Evolutionary conservation across 2,329 filamentous ascomycete genomes (phyloP), one percentile per base, ranked within the genome.

Genomic region (Tolypocladium paradoxum): DNA sequence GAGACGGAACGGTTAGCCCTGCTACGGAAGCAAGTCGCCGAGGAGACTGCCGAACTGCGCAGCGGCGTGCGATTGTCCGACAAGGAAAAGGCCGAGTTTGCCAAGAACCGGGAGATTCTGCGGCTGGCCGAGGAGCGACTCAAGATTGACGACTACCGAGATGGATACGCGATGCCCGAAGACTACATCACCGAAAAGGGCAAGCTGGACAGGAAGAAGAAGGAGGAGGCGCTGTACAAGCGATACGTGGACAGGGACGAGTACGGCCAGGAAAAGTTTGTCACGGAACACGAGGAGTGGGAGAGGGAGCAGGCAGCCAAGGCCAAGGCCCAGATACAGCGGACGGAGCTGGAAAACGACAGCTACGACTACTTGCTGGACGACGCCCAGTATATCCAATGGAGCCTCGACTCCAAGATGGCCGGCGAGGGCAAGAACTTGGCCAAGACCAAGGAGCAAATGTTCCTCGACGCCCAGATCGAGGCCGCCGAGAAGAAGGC

Each of bases 241-340:
- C 83, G 91, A 50, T 92, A 96, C 61, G 85, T 96, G 4, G 91
- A 96, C 57, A 81, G 82, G 55, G 90, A 95, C 61, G 88, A 95
- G 62, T 85, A 85, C 61, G 91, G 91, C 5, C 85, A 93, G 58
- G 92, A 96, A 66, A 86, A 85, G 61, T 95, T 90, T 61, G 82
- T 96, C 54, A 96, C 90, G 0, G 93, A 99, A 67, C 88, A 96
- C 58, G 91, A 99, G 57, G 88, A 96, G 64, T 99, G 92, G 92
- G 93, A 99, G 67, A 76, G 83, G 54, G 92, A 97, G 65, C 92
- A 97, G 70, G 81, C 87, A 1, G 79, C 84, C 53, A 95, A 95
- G 68, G 91, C 90, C 6, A 93, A 92, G 66, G 84, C 89, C 1
- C 90, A 96, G 66, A 90, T 95, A 55, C 78, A 82, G 59, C 82